Evolutionary conservation across 1,284 basidiomycete genomes (phyloP).

Genomic region (Ustilago loliicola): DNA sequence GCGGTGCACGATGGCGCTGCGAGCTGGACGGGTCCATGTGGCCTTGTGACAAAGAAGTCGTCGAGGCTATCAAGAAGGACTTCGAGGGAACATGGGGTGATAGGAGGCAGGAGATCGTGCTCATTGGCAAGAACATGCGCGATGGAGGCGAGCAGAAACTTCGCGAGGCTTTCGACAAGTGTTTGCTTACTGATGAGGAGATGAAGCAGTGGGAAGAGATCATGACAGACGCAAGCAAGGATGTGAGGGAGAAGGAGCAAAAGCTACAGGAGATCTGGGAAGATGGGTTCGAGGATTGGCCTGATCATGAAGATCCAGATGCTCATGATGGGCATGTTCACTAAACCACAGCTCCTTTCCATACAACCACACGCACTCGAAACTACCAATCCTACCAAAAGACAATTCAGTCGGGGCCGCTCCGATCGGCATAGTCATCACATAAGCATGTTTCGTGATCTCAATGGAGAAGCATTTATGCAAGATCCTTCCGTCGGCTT

Average conservation of each 20-base stretch:
- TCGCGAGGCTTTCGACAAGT: conserved; percentile 69
- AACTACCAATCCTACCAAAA: background rate
- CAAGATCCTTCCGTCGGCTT: background rate
- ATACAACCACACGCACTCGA: background rate
- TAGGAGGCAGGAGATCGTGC: conserved; percentile 72
- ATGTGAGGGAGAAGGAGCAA: conserved; percentile 54
- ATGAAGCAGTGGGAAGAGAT: conserved; percentile 71
- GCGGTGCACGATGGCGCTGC: conserved; percentile 72
- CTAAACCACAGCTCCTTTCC: background rate
- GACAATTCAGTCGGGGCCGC: background rate
- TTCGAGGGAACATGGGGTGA: conserved; percentile 73
- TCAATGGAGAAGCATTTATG: background rate
- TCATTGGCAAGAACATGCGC: conserved; percentile 70
- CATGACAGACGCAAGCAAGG: conserved; percentile 64
- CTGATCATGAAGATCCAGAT: conserved; percentile 62
- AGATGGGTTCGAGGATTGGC: conserved; percentile 71
- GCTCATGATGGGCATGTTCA: conserved; percentile 58
- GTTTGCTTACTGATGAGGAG: conserved; percentile 71
- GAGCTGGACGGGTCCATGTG: conserved; percentile 70
- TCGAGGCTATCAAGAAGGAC: conserved; percentile 71
- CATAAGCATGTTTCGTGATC: background rate
- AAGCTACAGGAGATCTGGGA: conserved; percentile 70
- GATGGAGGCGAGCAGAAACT: conserved; percentile 68
- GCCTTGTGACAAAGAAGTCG: conserved; percentile 71
- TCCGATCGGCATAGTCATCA: background rate